phyloP scores from a whole-genome alignment of 225 moss, liverwort and hornwort species.

The Anthoceros angustus region DNA sequence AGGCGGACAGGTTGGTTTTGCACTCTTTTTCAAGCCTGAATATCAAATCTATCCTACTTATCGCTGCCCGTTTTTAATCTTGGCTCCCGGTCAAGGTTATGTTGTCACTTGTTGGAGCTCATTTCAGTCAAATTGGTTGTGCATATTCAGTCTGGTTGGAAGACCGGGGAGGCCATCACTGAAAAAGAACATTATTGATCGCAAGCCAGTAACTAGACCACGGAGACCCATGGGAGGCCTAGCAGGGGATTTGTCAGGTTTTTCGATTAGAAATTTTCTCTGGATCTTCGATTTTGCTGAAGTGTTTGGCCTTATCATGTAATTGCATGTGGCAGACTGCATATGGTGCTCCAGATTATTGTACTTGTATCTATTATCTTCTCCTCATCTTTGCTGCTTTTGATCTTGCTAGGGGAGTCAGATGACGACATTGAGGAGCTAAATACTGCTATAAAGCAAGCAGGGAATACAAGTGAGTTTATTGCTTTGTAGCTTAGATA shows the following conservation, averaged over 20 bases:
- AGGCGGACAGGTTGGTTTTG: conserved; percentile 26
- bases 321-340: neutral
- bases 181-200: conserved; percentile 60
- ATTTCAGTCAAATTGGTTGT: neutral
- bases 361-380: neutral
- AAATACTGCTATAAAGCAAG: conserved; percentile 49
- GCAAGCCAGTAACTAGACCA: conserved; percentile 62
- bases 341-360: neutral
- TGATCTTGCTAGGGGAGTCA: conserved; percentile 44
- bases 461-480: conserved; percentile 46
- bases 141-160: conserved; percentile 7
- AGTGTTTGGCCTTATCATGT: neutral
- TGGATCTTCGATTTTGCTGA: neutral
- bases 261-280: neutral
- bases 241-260: conserved; percentile 68
- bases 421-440: conserved; percentile 84
- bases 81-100: neutral
- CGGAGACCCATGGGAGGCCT: conserved; percentile 53
- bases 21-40: neutral
- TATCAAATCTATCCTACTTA: neutral
- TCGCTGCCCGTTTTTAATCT: neutral
- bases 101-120: neutral
- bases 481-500: neutral
- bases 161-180: conserved; percentile 72
- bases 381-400: neutral